Percentiles rank a stretch among this genome's conserved stretches.
Evolutionary conservation across 805 yeast species (phyloP).

Genomic region (Yamadazyma ubonensis): DNA sequence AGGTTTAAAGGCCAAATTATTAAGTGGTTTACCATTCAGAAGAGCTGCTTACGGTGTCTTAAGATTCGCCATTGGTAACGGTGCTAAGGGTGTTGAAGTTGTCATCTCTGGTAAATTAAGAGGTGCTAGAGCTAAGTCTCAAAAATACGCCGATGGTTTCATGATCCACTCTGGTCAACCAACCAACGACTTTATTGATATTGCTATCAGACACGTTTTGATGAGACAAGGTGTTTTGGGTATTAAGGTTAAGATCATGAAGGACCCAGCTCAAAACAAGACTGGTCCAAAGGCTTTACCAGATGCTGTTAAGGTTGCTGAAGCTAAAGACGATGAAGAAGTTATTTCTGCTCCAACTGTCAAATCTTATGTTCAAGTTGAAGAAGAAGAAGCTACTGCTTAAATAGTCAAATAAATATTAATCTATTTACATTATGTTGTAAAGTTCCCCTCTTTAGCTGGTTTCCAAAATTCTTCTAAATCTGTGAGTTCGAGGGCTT

Average conservation of each 20-base stretch:
- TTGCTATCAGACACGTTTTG: conserved; percentile 98
- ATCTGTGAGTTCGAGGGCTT: conserved; percentile 1
- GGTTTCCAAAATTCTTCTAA: conserved; percentile 4
- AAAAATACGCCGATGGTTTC: conserved; percentile 99
- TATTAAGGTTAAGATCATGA: conserved; percentile 99
- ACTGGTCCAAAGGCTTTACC: conserved; percentile 90
- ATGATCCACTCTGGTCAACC: conserved; percentile 99
- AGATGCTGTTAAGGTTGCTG: conserved; percentile 88
- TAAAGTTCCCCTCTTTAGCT: not conserved
- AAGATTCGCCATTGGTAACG: conserved; percentile 99
- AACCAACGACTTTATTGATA: conserved; percentile 96
- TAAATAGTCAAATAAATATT: conserved; percentile 3
- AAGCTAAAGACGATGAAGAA: conserved; percentile 91
- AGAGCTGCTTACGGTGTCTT: conserved; percentile 99
- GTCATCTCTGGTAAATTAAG: conserved; percentile 99
- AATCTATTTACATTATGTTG: not conserved
- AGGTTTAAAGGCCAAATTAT: conserved; percentile 96
- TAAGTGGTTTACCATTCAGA: conserved; percentile 98
- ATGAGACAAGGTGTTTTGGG: conserved; percentile 99
- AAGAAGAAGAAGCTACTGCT: conserved; percentile 18
- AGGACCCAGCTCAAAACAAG: conserved; percentile 89
- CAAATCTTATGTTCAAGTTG: conserved; percentile 60
- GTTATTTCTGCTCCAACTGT: conserved; percentile 76
- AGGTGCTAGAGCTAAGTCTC: conserved; percentile 99
- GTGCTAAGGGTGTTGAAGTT: conserved; percentile 99